These are phyloP conservation scores for Ganoderma leucocontextum DNA, from an alignment of 1,284 basidiomycete genomes.

Conservation along the genomic window DNA sequence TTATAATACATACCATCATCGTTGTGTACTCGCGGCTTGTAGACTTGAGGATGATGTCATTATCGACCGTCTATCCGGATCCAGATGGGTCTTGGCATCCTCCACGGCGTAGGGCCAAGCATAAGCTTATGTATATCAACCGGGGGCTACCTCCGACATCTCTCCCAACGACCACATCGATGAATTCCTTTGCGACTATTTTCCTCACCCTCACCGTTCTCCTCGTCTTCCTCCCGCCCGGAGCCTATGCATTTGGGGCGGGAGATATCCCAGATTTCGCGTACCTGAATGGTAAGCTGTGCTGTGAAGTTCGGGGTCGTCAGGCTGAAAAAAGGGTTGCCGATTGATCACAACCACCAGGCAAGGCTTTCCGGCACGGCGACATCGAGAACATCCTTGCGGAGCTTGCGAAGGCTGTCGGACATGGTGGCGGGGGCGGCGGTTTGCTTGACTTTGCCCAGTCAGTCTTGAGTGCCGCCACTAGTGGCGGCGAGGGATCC, in stretches of 20 bases:
- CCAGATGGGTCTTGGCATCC: slow-evolving; percentile 28
- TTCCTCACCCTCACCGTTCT: slow-evolving; percentile 55
- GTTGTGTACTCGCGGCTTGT: slow-evolving; percentile 3
- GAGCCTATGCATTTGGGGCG: slow-evolving; percentile 63
- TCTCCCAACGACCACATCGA: slow-evolving; percentile 34
- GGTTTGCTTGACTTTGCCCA: slow-evolving; percentile 59
- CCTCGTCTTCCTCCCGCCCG: slow-evolving; percentile 54
- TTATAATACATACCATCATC: slow-evolving; percentile 26
- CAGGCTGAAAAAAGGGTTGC: slow-evolving; percentile 19
- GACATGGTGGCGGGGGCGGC: slow-evolving; percentile 50
- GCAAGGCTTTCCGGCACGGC: slow-evolving; percentile 80
- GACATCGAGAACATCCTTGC: slow-evolving; percentile 74
- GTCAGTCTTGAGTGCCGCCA: slow-evolving; percentile 52
- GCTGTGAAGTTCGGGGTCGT: slow-evolving; percentile 8
- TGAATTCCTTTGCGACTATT: slow-evolving; percentile 42
- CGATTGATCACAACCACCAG: slow-evolving; percentile 40
- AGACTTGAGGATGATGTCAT: slow-evolving; percentile 33
- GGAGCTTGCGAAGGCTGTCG: slow-evolving; percentile 64
- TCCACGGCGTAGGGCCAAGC: slow-evolving; percentile 8
- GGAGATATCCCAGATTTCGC: slow-evolving; percentile 71
- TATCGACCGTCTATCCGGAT: slow-evolving; percentile 21
- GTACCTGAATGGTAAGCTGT: slow-evolving; percentile 59
- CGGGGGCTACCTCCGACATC: neutral
- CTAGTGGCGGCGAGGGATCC: slow-evolving; percentile 47
- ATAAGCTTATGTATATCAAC: slow-evolving; percentile 10